Evolutionary conservation across 1,284 basidiomycete genomes (phyloP).

Genomic region (Cutaneotrichosporon mucoides): DNA sequence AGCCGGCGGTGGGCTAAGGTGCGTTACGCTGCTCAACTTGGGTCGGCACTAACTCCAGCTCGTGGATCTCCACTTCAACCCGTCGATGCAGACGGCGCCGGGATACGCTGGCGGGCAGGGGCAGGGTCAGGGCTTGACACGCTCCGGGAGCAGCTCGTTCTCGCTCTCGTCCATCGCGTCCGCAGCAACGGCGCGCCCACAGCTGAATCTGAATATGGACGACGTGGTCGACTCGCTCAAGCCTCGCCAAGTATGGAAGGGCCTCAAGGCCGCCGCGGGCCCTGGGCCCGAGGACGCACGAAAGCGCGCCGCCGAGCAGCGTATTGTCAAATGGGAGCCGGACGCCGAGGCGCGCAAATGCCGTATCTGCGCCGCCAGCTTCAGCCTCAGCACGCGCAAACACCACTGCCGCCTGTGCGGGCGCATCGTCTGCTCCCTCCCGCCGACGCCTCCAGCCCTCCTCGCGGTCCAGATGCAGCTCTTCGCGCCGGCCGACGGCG

Average conservation of each 20-base stretch:
- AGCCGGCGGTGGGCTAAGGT: constrained; percentile 75
- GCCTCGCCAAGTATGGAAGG: constrained; percentile 46
- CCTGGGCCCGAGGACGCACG: constrained; percentile 52
- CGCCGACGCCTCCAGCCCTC: constrained; percentile 57
- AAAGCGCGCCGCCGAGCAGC: constrained; percentile 69
- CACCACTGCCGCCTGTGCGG: constrained; percentile 97
- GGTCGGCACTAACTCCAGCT: constrained; percentile 47
- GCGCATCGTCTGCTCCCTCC: constrained; percentile 84
- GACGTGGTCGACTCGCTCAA: constrained; percentile 39
- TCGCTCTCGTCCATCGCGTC: constrained; percentile 21
- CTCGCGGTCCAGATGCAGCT: constrained; percentile 51
- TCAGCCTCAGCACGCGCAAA: constrained; percentile 86
- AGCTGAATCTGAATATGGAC: constrained; percentile 5
- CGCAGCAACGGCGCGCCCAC: background rate
- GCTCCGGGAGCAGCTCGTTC: constrained; percentile 32
- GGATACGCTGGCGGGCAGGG: background rate
- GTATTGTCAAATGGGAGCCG: constrained; percentile 92
- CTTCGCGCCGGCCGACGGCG: constrained; percentile 35
- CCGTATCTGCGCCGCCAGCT: constrained; percentile 77
- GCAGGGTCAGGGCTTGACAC: constrained; percentile 6
- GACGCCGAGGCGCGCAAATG: constrained; percentile 72
- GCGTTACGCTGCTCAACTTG: constrained; percentile 7
- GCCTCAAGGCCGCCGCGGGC: constrained; percentile 59
- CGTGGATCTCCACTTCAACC: constrained; percentile 74
- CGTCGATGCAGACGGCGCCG: constrained; percentile 23